A percentile compares a stretch with the other conserved stretches of the same genome.
These are phyloP conservation scores for Gossypium thurberi DNA, from an alignment of 345 rosid genomes.

Conservation along the genomic window DNA sequence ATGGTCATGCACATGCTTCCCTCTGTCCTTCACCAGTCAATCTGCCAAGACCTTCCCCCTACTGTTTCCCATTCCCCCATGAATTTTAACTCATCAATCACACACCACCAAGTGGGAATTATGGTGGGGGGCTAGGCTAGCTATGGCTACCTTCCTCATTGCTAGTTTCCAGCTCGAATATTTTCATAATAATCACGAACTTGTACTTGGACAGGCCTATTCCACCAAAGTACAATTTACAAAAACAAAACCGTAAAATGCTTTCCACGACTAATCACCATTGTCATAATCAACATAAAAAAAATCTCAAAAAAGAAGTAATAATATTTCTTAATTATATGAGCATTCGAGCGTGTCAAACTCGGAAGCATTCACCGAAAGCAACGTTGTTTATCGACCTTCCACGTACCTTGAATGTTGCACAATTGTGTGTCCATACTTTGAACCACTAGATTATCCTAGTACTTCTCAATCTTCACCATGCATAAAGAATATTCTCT, in stretches of 20 bases:
- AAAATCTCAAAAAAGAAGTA: neutral
- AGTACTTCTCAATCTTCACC: neutral
- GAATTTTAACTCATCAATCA: slow-evolving; percentile 13
- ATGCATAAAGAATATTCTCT: slow-evolving; percentile 1
- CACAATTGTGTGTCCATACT: neutral
- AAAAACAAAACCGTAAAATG: neutral
- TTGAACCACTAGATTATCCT: neutral
- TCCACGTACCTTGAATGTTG: slow-evolving; percentile 21
- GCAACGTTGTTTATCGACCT: slow-evolving; percentile 4
- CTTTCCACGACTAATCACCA: neutral
- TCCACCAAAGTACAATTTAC: neutral
- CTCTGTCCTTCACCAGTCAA: slow-evolving; percentile 9
- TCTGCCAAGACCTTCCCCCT: slow-evolving; percentile 1
- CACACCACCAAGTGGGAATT: slow-evolving; percentile 17
- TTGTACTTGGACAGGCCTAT: slow-evolving; percentile 7
- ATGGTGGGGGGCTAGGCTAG: slow-evolving; percentile 25
- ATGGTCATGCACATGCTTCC: slow-evolving; percentile 46
- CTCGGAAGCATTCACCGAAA: slow-evolving; percentile 19
- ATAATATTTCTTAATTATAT: neutral
- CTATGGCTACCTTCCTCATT: neutral
- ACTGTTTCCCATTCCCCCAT: slow-evolving; percentile 16
- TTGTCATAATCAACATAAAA: neutral
- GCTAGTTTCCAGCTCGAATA: neutral
- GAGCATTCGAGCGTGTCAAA: slow-evolving; percentile 17
- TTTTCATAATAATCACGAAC: neutral